Evolutionary conservation across 2,329 filamentous ascomycete species (phyloP), one percentile per base, ranked within the genome.

Genomic region (Endothia cerciana): DNA sequence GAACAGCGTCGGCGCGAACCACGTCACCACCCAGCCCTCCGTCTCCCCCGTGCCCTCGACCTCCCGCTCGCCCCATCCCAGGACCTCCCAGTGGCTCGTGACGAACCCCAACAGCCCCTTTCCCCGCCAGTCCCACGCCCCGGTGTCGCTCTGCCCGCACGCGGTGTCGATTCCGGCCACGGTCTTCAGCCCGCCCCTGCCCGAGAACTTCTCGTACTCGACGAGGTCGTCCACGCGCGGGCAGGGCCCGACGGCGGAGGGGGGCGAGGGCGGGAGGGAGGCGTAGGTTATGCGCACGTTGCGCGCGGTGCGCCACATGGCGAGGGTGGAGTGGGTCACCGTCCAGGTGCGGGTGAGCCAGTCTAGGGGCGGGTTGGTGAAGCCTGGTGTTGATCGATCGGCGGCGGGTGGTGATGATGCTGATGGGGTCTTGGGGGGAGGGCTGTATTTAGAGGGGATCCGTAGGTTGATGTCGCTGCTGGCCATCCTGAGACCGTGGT

Each of bases 241-340:
- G 28, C 77, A 75, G 58, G 63, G 56, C 28, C 47, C 28, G 40
- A 55, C 17, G 49, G 49, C 13, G 30, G 4, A 19, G 25, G 53
- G 36, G 22, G 60, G 56, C 36, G 43, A 40, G 33, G 75, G 66
- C 13, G 78, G 73, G 10, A 91, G 82, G 0, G 83, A 76, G 11
- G 78, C 85, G 82, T 96, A 96, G 41, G 87, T 90, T 75, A 96
- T 94, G 72, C 85, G 85, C 17, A 96, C 91, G 77, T 95, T 95
- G 75, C 88, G 89, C 62, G 91, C 89, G 57, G 86, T 85, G 71
- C 88, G 88, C 92, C 92, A 96, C 90, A 95, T 93, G 69, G 85
- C 80, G 13, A 93, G 86, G 5, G 90, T 92, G 4, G 88, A 91
- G 79, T 93, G 89, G 13, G 90, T 91, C 65, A 93, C 89, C 71